Conservation (phyloP, 2,329 filamentous ascomycete species). For the Metarhizium rileyi region DNA sequence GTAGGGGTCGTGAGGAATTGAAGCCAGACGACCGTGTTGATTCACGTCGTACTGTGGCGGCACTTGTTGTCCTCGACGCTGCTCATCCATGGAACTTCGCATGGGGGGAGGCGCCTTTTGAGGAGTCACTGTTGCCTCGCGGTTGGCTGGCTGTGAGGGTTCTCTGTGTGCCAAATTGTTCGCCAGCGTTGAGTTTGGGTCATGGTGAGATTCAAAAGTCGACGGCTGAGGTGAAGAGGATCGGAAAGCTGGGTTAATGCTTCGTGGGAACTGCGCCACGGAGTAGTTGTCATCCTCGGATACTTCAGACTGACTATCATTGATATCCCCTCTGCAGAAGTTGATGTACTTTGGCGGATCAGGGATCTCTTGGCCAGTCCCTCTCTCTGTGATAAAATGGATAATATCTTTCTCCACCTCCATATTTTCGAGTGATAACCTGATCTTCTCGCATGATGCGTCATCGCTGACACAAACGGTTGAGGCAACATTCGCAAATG, state of each 20-base stretch:
- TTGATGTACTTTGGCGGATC: constrained; percentile 98
- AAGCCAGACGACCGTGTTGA: constrained; percentile 52
- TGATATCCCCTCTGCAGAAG: constrained; percentile 81
- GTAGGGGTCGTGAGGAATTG: constrained; percentile 85
- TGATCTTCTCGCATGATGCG: constrained; percentile 90
- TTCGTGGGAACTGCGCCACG: constrained; percentile 89
- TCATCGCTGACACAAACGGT: constrained; percentile 98
- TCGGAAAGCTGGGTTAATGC: constrained; percentile 90
- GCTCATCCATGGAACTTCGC: constrained; percentile 12
- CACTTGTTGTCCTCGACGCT: constrained; percentile 12
- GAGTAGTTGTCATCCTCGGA: constrained; percentile 87
- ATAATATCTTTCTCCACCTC: constrained; percentile 95
- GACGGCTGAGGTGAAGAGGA: constrained; percentile 95
- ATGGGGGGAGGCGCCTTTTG: constrained; percentile 28
- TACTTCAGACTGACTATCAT: constrained; percentile 70
- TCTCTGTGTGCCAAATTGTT: constrained; percentile 56
- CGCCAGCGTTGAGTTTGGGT: constrained; percentile 66
- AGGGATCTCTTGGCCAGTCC: constrained; percentile 94
- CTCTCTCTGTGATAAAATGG: constrained; percentile 75
- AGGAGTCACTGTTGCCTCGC: constrained; percentile 41
- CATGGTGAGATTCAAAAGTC: constrained; percentile 83
- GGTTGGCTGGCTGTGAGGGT: constrained; percentile 31
- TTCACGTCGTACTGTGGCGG: constrained; percentile 31
- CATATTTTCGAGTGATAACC: constrained; percentile 84
- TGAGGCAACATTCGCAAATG: constrained; percentile 92